Percentiles rank a stretch among this genome's conserved stretches.
Conservation (phyloP, 345 rosid species). For the sweet orange (Citrus sinensis) region DNA sequence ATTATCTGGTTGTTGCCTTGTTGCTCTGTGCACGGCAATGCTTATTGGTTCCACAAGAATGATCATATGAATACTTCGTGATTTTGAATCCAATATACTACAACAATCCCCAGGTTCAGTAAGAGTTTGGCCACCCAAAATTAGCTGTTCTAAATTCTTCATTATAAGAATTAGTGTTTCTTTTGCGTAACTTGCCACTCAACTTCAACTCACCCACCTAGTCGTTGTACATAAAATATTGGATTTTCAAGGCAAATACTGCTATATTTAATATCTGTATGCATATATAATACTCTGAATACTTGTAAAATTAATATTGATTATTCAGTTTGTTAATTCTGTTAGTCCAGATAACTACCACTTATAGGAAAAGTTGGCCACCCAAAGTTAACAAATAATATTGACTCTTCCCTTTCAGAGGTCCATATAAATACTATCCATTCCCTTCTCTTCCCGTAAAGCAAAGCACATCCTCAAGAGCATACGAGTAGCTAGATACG, state of each 20-base stretch:
- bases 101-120: not conserved
- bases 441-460: not conserved
- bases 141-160: not conserved
- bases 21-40: no score
- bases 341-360: not conserved
- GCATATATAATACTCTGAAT: not conserved
- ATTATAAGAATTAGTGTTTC: not conserved
- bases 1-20: no score
- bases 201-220: not conserved
- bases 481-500: not conserved
- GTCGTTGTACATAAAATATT: not conserved
- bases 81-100: not conserved
- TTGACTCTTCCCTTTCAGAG: not conserved
- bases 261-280: not conserved
- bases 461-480: not conserved
- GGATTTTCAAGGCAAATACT: not conserved
- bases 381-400: slow-evolving; percentile 17
- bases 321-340: not conserved
- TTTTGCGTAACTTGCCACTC: not conserved
- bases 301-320: not conserved
- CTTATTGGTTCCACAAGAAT: not conserved
- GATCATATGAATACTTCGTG: not conserved
- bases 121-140: slow-evolving; percentile 4
- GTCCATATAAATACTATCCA: not conserved
- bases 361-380: slow-evolving; percentile 17